A percentile compares a stretch with the other conserved stretches of the same genome.
These are phyloP conservation scores for Beauveria sp. DNA, from an alignment of 2,329 filamentous ascomycete genomes.

Conservation along the genomic window DNA sequence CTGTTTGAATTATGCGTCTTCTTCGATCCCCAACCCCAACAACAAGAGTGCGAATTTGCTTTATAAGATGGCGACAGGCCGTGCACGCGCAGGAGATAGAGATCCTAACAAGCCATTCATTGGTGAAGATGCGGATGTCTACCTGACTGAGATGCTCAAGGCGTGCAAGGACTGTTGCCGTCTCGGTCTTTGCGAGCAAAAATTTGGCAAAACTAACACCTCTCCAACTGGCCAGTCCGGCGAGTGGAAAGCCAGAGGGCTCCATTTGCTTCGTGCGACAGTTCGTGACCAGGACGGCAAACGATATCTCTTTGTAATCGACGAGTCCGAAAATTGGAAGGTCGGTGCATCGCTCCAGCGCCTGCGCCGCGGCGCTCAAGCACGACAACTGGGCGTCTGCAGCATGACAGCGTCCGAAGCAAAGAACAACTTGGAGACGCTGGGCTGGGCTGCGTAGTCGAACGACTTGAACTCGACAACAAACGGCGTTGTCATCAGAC, in stretches of 20 bases:
- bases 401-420: slow-evolving; percentile 48
- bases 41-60: slow-evolving; percentile 36
- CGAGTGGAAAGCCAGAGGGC: slow-evolving; percentile 45
- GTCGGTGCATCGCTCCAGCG: slow-evolving; percentile 53
- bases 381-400: slow-evolving; percentile 50
- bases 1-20: slow-evolving; percentile 39
- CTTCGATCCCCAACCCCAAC: slow-evolving; percentile 31
- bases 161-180: slow-evolving; percentile 59
- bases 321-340: slow-evolving; percentile 62
- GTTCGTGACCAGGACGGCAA: slow-evolving; percentile 60
- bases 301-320: slow-evolving; percentile 56
- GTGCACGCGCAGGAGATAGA: slow-evolving; percentile 38
- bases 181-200: slow-evolving; percentile 40
- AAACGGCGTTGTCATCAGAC: no score
- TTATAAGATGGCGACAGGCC: slow-evolving; percentile 39
- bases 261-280: slow-evolving; percentile 57
- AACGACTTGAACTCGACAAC: neutral
- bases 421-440: slow-evolving; percentile 46
- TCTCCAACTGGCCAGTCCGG: slow-evolving; percentile 38
- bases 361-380: slow-evolving; percentile 52
- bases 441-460: slow-evolving; percentile 39
- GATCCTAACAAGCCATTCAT: slow-evolving; percentile 45
- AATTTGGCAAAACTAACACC: slow-evolving; percentile 35
- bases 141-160: slow-evolving; percentile 53
- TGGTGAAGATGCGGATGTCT: slow-evolving; percentile 60